phyloP scores from a whole-genome alignment of 305 asterid species.

The Nicotiana rustica region DNA sequence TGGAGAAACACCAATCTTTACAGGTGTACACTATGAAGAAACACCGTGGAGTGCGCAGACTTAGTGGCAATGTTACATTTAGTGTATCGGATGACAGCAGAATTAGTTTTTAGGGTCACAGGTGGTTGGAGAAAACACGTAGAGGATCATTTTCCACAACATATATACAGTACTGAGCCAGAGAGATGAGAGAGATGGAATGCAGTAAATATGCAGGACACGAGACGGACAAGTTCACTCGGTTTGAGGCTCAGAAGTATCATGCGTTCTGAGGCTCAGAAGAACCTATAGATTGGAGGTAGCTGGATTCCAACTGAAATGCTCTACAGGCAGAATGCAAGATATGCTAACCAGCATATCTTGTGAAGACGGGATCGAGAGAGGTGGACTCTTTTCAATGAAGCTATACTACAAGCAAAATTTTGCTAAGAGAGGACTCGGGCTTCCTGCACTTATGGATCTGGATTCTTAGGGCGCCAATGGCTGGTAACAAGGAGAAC shows the following conservation, averaged over 20 bases:
- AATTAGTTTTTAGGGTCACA: neutral
- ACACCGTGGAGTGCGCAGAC: neutral
- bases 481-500: constrained; percentile 2
- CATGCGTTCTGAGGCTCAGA: neutral
- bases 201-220: constrained; percentile 2
- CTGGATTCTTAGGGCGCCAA: neutral
- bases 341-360: constrained; percentile 3
- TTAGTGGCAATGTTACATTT: neutral
- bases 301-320: constrained; percentile 8
- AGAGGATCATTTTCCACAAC: neutral
- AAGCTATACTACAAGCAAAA: neutral
- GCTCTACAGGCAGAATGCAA: neutral
- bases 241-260: neutral
- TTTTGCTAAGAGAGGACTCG: neutral
- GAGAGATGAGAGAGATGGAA: neutral
- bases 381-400: neutral
- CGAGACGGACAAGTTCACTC: neutral
- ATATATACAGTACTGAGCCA: neutral
- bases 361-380: neutral
- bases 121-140: neutral
- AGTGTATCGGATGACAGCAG: neutral
- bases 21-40: neutral
- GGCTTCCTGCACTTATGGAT: neutral
- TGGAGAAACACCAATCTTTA: neutral
- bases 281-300: neutral